phyloP scores from a whole-genome alignment of 2,329 filamentous ascomycete species.

The Calonectria montana region DNA sequence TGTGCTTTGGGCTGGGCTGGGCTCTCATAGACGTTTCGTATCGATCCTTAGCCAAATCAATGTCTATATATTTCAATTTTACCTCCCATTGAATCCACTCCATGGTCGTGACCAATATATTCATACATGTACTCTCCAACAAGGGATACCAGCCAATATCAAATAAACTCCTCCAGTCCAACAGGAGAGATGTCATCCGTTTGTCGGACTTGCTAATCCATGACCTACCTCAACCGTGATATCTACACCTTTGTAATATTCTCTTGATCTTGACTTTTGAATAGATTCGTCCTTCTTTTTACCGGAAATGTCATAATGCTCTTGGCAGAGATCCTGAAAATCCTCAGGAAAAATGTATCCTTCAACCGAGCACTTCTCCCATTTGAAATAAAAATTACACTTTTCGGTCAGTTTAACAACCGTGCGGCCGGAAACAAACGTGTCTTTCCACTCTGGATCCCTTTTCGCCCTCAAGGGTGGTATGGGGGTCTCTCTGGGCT shows the following conservation, averaged over 20 bases:
- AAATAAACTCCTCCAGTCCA: not conserved
- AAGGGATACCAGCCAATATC: too few relatives aligned
- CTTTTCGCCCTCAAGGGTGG: constrained; percentile 21
- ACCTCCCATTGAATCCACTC: not conserved
- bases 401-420: constrained; percentile 37
- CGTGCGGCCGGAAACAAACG: constrained; percentile 25
- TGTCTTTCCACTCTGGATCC: constrained; percentile 11
- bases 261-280: not conserved
- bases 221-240: too few relatives aligned
- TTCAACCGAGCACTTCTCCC: constrained; percentile 34
- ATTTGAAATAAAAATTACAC: not conserved
- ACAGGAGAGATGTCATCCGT: not conserved
- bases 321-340: not conserved
- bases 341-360: constrained; percentile 4
- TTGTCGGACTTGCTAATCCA: too few relatives aligned
- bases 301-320: not conserved
- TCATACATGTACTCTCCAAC: not conserved
- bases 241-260: too few relatives aligned
- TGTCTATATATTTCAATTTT: constrained; percentile 3
- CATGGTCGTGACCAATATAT: too few relatives aligned
- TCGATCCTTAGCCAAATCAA: constrained; percentile 29
- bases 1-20: constrained; percentile 27
- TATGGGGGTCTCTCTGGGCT: not conserved
- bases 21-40: constrained; percentile 31
- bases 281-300: not conserved